Conservation (phyloP, 2,329 filamentous ascomycete genomes). For the Ophiostoma australiae region DNA sequence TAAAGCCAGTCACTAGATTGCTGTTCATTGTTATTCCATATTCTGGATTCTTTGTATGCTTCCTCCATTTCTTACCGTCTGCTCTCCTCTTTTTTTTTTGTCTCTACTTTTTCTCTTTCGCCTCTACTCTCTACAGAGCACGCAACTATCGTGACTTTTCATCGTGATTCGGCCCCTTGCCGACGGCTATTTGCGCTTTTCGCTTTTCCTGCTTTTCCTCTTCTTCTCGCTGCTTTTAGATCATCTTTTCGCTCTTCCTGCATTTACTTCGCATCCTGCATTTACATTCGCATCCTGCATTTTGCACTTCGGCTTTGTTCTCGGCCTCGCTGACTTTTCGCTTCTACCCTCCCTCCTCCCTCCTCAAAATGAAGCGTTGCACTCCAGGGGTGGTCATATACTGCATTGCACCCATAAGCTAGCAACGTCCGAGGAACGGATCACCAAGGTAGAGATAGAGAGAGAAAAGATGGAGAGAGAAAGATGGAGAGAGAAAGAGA, state of each 20-base stretch:
- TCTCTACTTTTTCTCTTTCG: background rate
- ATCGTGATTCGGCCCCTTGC: background rate
- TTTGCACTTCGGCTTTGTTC: background rate
- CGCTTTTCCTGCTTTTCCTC: background rate
- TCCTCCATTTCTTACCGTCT: background rate
- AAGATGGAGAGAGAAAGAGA: constrained; percentile 4
- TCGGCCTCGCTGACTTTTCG: background rate
- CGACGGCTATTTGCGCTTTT: background rate
- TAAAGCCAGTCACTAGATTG: background rate
- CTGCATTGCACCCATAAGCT: constrained; percentile 1
- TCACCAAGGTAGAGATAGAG: constrained; percentile 11
- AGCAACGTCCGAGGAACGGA: constrained; percentile 14
- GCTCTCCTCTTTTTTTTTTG: constrained; percentile 17
- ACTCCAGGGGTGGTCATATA: constrained; percentile 11
- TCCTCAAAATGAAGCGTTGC: background rate
- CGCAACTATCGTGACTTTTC: constrained; percentile 7
- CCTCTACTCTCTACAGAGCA: background rate
- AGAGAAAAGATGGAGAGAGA: background rate
- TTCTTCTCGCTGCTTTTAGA: background rate
- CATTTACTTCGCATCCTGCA: background rate
- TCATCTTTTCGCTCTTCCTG: background rate
- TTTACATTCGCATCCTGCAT: background rate
- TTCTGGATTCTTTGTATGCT: background rate
- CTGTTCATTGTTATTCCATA: background rate
- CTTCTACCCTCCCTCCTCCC: background rate